Percentiles rank a stretch among this genome's conserved stretches.
phyloP scores from a whole-genome alignment of 495 filamentous ascomycete species.

The Filosporella fistucella region DNA sequence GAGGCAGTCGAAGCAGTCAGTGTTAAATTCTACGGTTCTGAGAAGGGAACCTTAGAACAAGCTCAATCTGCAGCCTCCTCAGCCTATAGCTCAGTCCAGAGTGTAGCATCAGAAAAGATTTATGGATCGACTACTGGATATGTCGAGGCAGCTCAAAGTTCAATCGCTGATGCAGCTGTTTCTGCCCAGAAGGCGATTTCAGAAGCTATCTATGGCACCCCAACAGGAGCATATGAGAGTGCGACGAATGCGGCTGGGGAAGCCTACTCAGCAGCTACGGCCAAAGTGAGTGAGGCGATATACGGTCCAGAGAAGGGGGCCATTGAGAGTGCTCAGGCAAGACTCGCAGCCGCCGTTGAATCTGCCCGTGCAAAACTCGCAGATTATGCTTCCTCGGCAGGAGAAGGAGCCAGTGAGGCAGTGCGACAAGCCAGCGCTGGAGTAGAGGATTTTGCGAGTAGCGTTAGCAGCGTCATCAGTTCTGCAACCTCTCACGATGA shows the following conservation, averaged over 20 bases:
- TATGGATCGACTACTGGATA: constrained; percentile 50
- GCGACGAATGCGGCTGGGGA: constrained; percentile 29
- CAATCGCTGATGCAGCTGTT: constrained; percentile 44
- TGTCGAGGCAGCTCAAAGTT: constrained; percentile 39
- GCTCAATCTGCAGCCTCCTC: constrained; percentile 38
- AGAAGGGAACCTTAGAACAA: constrained; percentile 48
- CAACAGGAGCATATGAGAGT: constrained; percentile 20
- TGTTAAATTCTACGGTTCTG: constrained; percentile 53
- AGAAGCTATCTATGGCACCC: constrained; percentile 49
- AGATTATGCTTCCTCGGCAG: constrained; percentile 17
- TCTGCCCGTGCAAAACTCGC: constrained; percentile 20
- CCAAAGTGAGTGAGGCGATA: constrained; percentile 12
- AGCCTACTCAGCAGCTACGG: constrained; percentile 34
- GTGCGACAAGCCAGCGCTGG: constrained; percentile 22
- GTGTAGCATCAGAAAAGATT: constrained; percentile 47
- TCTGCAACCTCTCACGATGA: constrained; percentile 19
- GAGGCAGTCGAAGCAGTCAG: constrained; percentile 57
- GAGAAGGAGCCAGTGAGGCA: constrained; percentile 17
- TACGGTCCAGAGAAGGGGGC: constrained; percentile 26
- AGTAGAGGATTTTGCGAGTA: constrained; percentile 25
- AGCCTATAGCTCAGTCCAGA: constrained; percentile 44
- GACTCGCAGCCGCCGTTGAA: constrained; percentile 20
- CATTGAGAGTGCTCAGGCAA: constrained; percentile 23
- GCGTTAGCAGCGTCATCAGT: constrained; percentile 17
- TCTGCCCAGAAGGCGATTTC: constrained; percentile 45